These are phyloP conservation scores for Tylopilus plumbeoviolaceoides DNA, from an alignment of 768 basidiomycete genomes.

Conservation along the genomic window DNA sequence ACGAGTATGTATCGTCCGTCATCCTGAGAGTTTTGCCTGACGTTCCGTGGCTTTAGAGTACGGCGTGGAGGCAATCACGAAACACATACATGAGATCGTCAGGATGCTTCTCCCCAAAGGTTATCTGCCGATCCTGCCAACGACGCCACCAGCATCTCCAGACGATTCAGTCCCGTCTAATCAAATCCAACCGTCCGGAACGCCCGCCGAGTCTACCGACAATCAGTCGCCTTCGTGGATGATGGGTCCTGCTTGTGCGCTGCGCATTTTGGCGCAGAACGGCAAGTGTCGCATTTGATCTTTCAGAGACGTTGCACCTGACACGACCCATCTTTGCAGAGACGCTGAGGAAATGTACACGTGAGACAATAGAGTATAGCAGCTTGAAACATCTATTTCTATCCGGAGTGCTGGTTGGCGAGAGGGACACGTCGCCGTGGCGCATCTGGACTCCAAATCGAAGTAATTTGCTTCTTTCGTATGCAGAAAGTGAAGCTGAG, in stretches of 20 bases:
- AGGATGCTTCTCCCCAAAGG: conserved; percentile 17
- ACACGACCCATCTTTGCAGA: conserved; percentile 4
- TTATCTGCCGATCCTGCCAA: conserved; percentile 4
- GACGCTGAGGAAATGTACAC: conserved; percentile 1
- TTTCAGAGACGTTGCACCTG: not conserved
- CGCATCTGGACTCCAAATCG: conserved; percentile 17
- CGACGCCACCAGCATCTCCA: not conserved
- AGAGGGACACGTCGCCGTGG: conserved; percentile 14
- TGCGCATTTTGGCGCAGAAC: conserved; percentile 17
- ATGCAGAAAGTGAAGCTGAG: not conserved
- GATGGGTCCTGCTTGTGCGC: conserved; percentile 24
- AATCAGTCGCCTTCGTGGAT: conserved; percentile 10
- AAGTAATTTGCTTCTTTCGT: conserved; percentile 1
- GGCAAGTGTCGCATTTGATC: not conserved
- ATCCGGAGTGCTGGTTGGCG: conserved; percentile 12
- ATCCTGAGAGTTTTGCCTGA: not conserved
- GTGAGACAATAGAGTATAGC: conserved; percentile 7
- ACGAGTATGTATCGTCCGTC: conserved; percentile 5
- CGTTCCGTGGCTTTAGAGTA: conserved; percentile 6
- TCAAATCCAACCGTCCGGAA: not conserved
- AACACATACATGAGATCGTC: conserved; percentile 8
- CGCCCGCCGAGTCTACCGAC: not conserved
- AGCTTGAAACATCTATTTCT: conserved; percentile 18
- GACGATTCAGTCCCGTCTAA: not conserved
- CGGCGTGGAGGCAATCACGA: conserved; percentile 8